Conservation (phyloP, 1,284 basidiomycete species). For the Xanthoconium separans region DNA sequence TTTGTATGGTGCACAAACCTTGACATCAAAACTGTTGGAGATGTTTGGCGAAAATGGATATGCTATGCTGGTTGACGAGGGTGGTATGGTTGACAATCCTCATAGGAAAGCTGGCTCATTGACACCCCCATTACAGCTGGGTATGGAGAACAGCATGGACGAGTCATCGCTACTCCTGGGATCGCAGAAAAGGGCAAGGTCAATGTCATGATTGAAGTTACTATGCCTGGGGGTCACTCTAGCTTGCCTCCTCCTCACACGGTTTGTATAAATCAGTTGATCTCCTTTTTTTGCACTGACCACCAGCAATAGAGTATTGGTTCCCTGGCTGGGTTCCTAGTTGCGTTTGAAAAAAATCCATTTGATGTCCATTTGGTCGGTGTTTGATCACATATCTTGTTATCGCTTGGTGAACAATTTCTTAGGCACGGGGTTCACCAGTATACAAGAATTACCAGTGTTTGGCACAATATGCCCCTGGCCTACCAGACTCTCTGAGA, state of each 20-base stretch:
- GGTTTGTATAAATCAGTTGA: slow-evolving; percentile 9
- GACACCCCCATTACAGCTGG: slow-evolving; percentile 31
- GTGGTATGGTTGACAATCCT: slow-evolving; percentile 32
- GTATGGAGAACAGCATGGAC: slow-evolving; percentile 32
- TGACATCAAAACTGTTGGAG: slow-evolving; percentile 37
- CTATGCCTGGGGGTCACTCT: slow-evolving; percentile 57
- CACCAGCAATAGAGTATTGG: slow-evolving; percentile 41
- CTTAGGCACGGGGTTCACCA: slow-evolving; percentile 40
- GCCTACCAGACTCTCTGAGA: slow-evolving; percentile 39
- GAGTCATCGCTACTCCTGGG: slow-evolving; percentile 43
- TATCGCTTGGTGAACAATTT: background rate
- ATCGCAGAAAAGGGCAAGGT: slow-evolving; percentile 60
- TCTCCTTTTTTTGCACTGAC: background rate
- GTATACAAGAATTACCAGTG: slow-evolving; percentile 46
- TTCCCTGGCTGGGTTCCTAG: slow-evolving; percentile 43
- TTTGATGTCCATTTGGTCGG: slow-evolving; percentile 30
- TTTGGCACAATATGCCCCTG: slow-evolving; percentile 46
- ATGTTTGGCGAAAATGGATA: slow-evolving; percentile 53
- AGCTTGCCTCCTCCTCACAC: slow-evolving; percentile 50
- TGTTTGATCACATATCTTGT: background rate
- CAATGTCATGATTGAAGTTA: slow-evolving; percentile 46
- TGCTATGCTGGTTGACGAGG: slow-evolving; percentile 51
- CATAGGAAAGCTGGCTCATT: slow-evolving; percentile 1
- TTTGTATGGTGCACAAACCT: slow-evolving; percentile 28
- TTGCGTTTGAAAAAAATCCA: slow-evolving; percentile 41